Percentiles rank a stretch among this genome's conserved stretches.
Evolutionary conservation across 2,329 filamentous ascomycete species (phyloP).

Genomic region (Xylaria sp.): DNA sequence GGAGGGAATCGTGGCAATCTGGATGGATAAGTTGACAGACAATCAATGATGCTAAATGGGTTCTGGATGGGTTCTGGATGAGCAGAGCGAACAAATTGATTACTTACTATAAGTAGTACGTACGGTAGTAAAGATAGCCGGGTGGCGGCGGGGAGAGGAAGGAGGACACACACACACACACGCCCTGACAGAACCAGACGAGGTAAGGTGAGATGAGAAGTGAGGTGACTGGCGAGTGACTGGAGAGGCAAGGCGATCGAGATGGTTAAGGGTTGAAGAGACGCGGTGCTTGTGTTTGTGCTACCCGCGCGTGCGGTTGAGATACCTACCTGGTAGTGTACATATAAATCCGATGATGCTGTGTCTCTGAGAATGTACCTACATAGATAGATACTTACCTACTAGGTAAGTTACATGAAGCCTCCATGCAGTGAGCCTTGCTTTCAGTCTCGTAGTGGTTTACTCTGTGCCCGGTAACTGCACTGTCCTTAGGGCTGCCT

Average conservation of each 20-base stretch:
- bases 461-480: too few relatives aligned
- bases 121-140: not conserved
- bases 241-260: conserved; percentile 19
- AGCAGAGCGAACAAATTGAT: conserved; percentile 1
- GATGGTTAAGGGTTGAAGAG: conserved; percentile 20
- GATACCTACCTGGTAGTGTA: not conserved
- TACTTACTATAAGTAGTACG: not conserved
- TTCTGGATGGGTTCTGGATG: not conserved
- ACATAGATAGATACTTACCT: too few relatives aligned
- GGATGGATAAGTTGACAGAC: not conserved
- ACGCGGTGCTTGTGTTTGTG: not conserved
- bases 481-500: not conserved
- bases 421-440: too few relatives aligned
- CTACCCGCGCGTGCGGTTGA: not conserved
- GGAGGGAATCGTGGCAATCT: not conserved
- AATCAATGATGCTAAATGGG: not conserved
- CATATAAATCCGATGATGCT: too few relatives aligned
- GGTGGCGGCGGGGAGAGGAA: conserved; percentile 15
- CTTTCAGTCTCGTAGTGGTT: too few relatives aligned
- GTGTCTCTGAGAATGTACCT: too few relatives aligned
- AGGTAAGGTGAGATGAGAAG: not conserved
- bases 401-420: too few relatives aligned
- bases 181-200: too few relatives aligned
- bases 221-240: not conserved
- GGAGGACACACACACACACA: not conserved